Conservation (phyloP, 768 basidiomycete species). For the Boletus subparvulus region DNA sequence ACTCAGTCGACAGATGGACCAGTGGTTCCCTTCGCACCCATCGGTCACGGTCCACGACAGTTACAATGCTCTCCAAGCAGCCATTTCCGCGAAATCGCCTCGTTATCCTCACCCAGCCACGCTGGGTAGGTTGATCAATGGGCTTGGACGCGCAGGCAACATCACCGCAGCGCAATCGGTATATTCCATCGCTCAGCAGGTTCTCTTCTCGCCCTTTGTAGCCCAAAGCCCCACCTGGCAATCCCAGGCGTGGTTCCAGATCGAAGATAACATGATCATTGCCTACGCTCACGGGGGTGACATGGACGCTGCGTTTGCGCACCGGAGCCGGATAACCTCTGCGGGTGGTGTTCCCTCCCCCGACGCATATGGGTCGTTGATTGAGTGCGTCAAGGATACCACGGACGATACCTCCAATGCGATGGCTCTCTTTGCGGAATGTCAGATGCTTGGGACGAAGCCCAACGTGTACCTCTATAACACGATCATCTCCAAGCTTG, state of each 20-base stretch:
- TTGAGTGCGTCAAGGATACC: slow-evolving; percentile 85
- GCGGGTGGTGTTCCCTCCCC: slow-evolving; percentile 77
- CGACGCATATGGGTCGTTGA: slow-evolving; percentile 90
- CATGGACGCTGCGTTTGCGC: slow-evolving; percentile 74
- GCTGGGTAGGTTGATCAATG: slow-evolving; percentile 64
- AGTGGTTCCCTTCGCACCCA: slow-evolving; percentile 30
- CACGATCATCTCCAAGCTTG: slow-evolving; percentile 94
- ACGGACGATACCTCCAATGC: slow-evolving; percentile 94
- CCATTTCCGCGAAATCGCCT: slow-evolving; percentile 36
- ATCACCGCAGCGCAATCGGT: slow-evolving; percentile 60
- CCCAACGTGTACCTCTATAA: slow-evolving; percentile 93
- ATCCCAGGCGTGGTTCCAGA: slow-evolving; percentile 60
- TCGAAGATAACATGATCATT: slow-evolving; percentile 91
- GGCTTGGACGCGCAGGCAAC: slow-evolving; percentile 62
- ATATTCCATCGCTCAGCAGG: slow-evolving; percentile 66
- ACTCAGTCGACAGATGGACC: slow-evolving; percentile 34
- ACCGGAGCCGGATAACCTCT: slow-evolving; percentile 74
- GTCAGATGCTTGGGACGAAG: slow-evolving; percentile 60
- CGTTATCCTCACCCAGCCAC: slow-evolving; percentile 51
- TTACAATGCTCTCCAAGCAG: slow-evolving; percentile 49
- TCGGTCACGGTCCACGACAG: slow-evolving; percentile 38
- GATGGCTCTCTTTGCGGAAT: slow-evolving; percentile 79
- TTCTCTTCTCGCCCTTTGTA: slow-evolving; percentile 45
- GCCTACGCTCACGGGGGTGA: slow-evolving; percentile 81
- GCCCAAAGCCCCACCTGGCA: slow-evolving; percentile 48